phyloP scores from a whole-genome alignment of 768 basidiomycete species.

The Suillus sp. region DNA sequence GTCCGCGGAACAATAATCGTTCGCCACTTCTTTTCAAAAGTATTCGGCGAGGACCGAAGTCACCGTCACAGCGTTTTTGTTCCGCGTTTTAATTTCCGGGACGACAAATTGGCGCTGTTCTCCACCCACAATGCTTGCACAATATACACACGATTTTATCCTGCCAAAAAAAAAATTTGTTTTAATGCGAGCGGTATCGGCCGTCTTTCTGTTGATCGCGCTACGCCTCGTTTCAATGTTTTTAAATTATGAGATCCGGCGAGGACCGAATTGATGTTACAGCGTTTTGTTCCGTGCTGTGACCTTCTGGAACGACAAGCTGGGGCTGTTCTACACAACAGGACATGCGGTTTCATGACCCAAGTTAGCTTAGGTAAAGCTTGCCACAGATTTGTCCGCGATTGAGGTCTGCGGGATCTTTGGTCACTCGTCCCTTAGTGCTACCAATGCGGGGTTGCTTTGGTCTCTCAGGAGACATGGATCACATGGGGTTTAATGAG shows the following conservation, averaged over 20 bases:
- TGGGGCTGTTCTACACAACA: slow-evolving; percentile 1
- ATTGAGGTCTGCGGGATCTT: background rate
- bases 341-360: background rate
- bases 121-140: background rate
- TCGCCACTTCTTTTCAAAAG: slow-evolving; percentile 2
- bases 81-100: slow-evolving; percentile 10
- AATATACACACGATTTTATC: background rate
- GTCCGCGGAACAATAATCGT: slow-evolving; percentile 3
- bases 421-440: background rate
- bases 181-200: background rate
- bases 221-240: background rate
- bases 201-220: background rate
- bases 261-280: slow-evolving; percentile 7
- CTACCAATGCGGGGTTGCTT: background rate
- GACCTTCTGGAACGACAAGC: background rate
- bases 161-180: background rate
- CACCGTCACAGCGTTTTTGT: slow-evolving; percentile 3
- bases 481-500: slow-evolving; percentile 3
- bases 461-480: background rate
- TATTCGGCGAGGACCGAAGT: slow-evolving; percentile 5
- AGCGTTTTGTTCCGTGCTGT: background rate
- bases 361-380: background rate
- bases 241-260: slow-evolving; percentile 6
- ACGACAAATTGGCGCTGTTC: background rate
- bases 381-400: background rate